Evolutionary conservation across 1,139 yeast genomes (phyloP), one percentile per base, ranked within the genome.

Genomic region (Ogataea hybrid): DNA sequence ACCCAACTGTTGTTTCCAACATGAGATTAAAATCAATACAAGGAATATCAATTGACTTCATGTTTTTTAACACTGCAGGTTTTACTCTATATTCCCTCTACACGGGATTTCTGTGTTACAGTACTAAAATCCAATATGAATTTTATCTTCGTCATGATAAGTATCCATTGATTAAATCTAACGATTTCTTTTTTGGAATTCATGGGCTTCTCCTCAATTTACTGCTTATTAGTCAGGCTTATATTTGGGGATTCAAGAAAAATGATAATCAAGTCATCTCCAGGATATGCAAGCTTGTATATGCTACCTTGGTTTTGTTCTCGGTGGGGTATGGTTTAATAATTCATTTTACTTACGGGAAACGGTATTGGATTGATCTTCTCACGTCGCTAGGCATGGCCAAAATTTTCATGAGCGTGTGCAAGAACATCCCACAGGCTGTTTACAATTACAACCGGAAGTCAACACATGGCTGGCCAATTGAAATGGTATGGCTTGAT

Each of bases 361-460:
- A 41, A 2, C 49, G 54, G 32, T 56, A 59, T 36, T 61, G 63
- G 63, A 43, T 60, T 21, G 58, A 56, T 23, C 42, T 61, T 18
- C 48, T 60, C 20, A 60, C 61, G 5, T 52, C 60, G 2, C 43
- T 70, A 22, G 80, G 78, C 0, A 50, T 68, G 11, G 48, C 71
- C 28, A 75, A 79, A 49, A 72, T 79, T 1, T 46, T 60, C 6
- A 77, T 76, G 45, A 73, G 76, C 47, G 65, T 75, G 41, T 57
- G 69, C 35, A 76, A 79, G 12, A 65, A 80, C 46, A 69, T 75
- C 40, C 81, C 81, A 0, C 82, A 77, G 50, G 57, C 75, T 22
- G 63, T 68, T 47, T 75, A 76, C 53, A 77, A 75, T 52, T 75
- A 71, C 52, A 54, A 62, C 42, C 56, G 81, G 36, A 73, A 76